Percentiles rank a stretch among this genome's conserved stretches.
These are phyloP conservation scores for Malus hybrid DNA, from an alignment of 331 rosid genomes.

Conservation along the genomic window DNA sequence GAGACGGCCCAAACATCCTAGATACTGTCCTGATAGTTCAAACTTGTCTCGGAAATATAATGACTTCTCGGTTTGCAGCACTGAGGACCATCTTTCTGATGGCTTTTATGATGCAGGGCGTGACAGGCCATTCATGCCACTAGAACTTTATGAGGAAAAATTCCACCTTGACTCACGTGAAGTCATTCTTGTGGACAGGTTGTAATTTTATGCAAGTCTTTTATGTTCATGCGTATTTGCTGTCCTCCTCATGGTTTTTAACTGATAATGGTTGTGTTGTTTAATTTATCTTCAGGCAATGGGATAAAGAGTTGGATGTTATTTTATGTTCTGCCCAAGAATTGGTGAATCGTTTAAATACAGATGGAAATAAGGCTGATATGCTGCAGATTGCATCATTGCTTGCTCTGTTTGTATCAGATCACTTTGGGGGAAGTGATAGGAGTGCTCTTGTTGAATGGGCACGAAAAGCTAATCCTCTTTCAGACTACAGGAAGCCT, in stretches of 20 bases:
- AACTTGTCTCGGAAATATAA: slow-evolving; percentile 59
- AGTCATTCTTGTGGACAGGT: slow-evolving; percentile 77
- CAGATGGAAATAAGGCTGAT: slow-evolving; percentile 43
- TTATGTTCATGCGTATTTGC: no score
- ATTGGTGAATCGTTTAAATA: slow-evolving; percentile 39
- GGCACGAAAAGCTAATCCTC: slow-evolving; percentile 72
- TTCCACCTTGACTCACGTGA: slow-evolving; percentile 75
- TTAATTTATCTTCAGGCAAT: slow-evolving; percentile 34
- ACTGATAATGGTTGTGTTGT: no score
- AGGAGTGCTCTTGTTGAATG: slow-evolving; percentile 62
- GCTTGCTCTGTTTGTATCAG: slow-evolving; percentile 93
- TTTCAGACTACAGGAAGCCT: slow-evolving; percentile 77
- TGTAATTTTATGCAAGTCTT: no score
- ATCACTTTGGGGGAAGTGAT: slow-evolving; percentile 96
- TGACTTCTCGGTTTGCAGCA: slow-evolving; percentile 55
- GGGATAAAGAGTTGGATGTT: slow-evolving; percentile 84
- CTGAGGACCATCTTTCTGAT: slow-evolving; percentile 71
- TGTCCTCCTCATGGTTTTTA: no score
- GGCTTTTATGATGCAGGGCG: slow-evolving; percentile 99
- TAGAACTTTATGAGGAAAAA: slow-evolving; percentile 64
- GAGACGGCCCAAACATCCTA: slow-evolving; percentile 83
- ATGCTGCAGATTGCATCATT: slow-evolving; percentile 60
- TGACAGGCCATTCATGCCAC: slow-evolving; percentile 76
- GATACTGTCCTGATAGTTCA: slow-evolving; percentile 53
- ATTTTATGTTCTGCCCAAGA: slow-evolving; percentile 63